Conservation (phyloP, 805 yeast genomes). For the Cyberlindnera misumaiensis region DNA sequence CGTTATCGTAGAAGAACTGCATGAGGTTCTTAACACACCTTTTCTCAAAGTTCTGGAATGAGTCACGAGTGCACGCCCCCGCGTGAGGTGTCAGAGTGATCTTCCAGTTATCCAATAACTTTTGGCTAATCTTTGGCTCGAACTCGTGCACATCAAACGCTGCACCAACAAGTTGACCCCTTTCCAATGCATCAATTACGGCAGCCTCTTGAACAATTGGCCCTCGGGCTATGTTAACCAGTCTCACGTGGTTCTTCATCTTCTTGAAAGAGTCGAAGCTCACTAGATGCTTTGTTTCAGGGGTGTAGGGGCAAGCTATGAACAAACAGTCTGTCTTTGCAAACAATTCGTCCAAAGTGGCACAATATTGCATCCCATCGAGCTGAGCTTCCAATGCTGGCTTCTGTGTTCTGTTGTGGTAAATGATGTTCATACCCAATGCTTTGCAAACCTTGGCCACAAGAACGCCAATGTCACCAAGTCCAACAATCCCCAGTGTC, state of each 20-base stretch:
- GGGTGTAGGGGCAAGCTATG: slow-evolving; percentile 33
- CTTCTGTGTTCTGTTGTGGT: slow-evolving; percentile 33
- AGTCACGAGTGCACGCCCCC: slow-evolving; percentile 31
- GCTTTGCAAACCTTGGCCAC: slow-evolving; percentile 36
- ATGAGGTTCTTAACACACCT: slow-evolving; percentile 31
- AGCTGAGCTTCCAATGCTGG: slow-evolving; percentile 29
- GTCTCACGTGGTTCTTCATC: slow-evolving; percentile 26
- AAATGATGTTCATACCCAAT: slow-evolving; percentile 37
- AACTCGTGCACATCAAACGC: slow-evolving; percentile 38
- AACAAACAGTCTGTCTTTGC: slow-evolving; percentile 27
- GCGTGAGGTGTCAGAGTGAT: slow-evolving; percentile 32
- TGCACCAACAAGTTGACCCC: slow-evolving; percentile 36
- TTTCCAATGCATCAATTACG: slow-evolving; percentile 31
- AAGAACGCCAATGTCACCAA: slow-evolving; percentile 41
- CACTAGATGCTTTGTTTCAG: slow-evolving; percentile 32
- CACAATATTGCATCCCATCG: slow-evolving; percentile 26
- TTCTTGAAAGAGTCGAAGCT: slow-evolving; percentile 23
- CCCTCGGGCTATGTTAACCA: slow-evolving; percentile 33
- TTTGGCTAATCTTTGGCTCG: slow-evolving; percentile 32
- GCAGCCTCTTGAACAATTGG: slow-evolving; percentile 35
- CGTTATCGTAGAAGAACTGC: slow-evolving; percentile 29
- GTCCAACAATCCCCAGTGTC: slow-evolving; percentile 39
- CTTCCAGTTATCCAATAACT: slow-evolving; percentile 28
- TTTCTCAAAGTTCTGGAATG: slow-evolving; percentile 31
- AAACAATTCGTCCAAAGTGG: slow-evolving; percentile 22